phyloP scores from a whole-genome alignment of 495 filamentous ascomycete species.

The Glonium stellatum region DNA sequence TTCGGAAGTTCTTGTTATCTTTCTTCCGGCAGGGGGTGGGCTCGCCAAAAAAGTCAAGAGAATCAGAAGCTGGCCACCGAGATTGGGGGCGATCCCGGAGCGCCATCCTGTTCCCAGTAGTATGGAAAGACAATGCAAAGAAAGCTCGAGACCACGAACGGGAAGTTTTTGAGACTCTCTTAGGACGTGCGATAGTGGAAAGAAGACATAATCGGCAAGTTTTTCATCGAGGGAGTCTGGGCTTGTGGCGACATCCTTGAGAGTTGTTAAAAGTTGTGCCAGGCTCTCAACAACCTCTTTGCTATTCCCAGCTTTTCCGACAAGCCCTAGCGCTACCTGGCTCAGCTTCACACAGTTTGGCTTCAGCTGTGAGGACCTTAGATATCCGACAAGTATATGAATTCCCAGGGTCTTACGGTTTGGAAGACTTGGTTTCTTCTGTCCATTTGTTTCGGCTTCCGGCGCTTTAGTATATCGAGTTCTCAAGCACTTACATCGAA shows the following conservation, averaged over 20 bases:
- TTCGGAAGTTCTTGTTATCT: constrained; percentile 30
- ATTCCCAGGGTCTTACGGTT: not conserved
- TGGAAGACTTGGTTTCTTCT: constrained; percentile 8
- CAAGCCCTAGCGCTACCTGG: constrained; percentile 56
- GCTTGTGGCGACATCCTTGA: constrained; percentile 47
- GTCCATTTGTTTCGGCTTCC: not conserved
- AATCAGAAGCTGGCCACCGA: constrained; percentile 79
- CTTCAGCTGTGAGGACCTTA: constrained; percentile 50
- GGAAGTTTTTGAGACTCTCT: constrained; percentile 65
- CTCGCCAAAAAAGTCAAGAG: constrained; percentile 74
- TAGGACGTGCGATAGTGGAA: constrained; percentile 83
- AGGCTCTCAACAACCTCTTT: constrained; percentile 51
- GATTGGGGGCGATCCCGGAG: constrained; percentile 52
- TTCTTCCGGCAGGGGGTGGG: constrained; percentile 43
- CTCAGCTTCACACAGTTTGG: constrained; percentile 71
- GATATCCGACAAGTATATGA: not conserved
- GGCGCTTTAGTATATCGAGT: too few relatives aligned
- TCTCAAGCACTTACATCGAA: too few relatives aligned
- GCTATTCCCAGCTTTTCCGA: constrained; percentile 46
- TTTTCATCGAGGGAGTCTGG: constrained; percentile 62
- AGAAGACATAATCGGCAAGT: constrained; percentile 90
- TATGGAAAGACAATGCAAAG: constrained; percentile 63
- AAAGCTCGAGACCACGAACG: constrained; percentile 63
- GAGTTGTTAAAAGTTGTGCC: constrained; percentile 45
- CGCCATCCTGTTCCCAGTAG: constrained; percentile 76